Conservation (phyloP, 1,139 yeast genomes). For the Lodderomyces theae region DNA sequence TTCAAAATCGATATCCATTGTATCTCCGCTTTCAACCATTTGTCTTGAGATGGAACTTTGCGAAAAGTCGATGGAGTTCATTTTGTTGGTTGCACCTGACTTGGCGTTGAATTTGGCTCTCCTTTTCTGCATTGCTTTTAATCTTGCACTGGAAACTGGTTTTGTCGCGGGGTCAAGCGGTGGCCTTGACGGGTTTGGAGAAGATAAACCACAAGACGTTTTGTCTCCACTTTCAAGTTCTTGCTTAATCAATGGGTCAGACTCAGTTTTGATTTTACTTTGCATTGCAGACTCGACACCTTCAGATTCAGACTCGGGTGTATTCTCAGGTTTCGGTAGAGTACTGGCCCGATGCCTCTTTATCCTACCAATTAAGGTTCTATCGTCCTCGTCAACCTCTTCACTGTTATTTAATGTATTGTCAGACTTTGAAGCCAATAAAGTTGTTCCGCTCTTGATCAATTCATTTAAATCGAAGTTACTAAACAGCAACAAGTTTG, state of each 20-base stretch:
- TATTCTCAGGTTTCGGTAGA: conserved; percentile 10
- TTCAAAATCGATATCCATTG: conserved; percentile 18
- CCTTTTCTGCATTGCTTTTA: conserved; percentile 91
- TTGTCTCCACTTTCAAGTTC: conserved; percentile 1
- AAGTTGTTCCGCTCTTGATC: conserved; percentile 63
- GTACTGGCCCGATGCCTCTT: conserved; percentile 29
- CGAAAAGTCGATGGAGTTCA: conserved; percentile 68
- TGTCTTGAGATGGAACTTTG: conserved; percentile 72
- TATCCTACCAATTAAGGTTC: conserved; percentile 29
- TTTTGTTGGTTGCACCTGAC: conserved; percentile 44
- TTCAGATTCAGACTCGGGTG: conserved; percentile 6
- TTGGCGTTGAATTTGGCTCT: conserved; percentile 83
- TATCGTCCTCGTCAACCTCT: conserved; percentile 13
- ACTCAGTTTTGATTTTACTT: neutral
- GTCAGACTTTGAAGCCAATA: conserved; percentile 68
- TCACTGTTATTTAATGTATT: conserved; percentile 22
- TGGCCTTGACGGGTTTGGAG: conserved; percentile 6
- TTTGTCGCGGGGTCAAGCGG: conserved; percentile 15
- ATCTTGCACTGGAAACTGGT: conserved; percentile 65
- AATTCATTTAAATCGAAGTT: conserved; percentile 65
- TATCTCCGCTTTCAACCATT: conserved; percentile 33
- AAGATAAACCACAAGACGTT: neutral
- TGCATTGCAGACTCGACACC: neutral
- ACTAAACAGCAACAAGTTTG: conserved; percentile 54
- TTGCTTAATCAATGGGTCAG: conserved; percentile 6